Base-by-base conservation (phyloP, 106 monocot genomes). In the Chionographis japonica region DNA sequence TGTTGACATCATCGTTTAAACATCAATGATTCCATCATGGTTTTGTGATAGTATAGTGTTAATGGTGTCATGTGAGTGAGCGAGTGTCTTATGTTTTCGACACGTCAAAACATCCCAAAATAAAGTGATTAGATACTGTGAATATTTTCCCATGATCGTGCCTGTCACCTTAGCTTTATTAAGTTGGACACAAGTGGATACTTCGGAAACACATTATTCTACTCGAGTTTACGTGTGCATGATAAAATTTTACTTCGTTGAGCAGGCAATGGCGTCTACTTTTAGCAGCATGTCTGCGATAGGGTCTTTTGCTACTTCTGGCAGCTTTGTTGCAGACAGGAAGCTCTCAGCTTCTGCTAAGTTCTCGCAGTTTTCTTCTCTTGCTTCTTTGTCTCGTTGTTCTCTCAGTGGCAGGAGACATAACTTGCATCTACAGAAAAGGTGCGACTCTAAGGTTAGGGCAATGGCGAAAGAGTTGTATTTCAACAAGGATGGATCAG, bases 401-500 rank as follows among this genome's bases (percentile, higher is more conserved):
- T 79, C 72, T 8, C 3, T 88, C 18, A 57, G 69, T 40, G 65
- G 82, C 0, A 74, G 75, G 50, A 80, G 66, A 55, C 68, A 50
- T 46, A 80, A 75, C 13, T 18, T 82, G 16, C 62, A 54, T 11
- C 63, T 85, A 18, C 84, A 78, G 37, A 92, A 72, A 67, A 73
- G 77, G 72, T 58, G 63, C 17, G 65, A 66, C n/a, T 56, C 66
- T 37, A 70, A 66, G 13, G 70, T 91, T 37, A 85, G 67, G 38
- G 88, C 94, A 5, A 90, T 90, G 90, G 94, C 94, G 1, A 94
- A 94, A 71, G 94, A 94, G 54, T 50, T 94, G 41, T 91, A 94
- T 62, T 94, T 94, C 59, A 94, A 94, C 75, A 94, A 88, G 79
- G 94, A 94, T 72, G 91, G 94, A 8, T 94, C 94, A 53, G 91